These are phyloP conservation scores for Coemansia umbellata DNA, from an alignment of 192 early-diverging fungal genomes.

Conservation along the genomic window DNA sequence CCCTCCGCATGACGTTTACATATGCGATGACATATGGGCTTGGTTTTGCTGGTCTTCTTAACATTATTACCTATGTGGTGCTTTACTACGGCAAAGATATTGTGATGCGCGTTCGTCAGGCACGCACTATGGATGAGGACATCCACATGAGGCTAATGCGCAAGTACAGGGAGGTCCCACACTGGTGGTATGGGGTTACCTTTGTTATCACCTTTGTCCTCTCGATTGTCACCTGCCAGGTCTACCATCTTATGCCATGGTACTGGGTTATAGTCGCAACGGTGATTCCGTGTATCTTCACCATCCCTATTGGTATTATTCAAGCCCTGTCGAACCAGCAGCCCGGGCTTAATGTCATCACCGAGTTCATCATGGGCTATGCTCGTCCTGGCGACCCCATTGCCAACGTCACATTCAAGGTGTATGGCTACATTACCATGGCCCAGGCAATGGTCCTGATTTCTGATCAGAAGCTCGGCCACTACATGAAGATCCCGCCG, in stretches of 20 bases:
- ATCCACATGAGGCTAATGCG: constrained; percentile 75
- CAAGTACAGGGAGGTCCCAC: constrained; percentile 69
- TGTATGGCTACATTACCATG: constrained; percentile 74
- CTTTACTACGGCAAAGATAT: constrained; percentile 72
- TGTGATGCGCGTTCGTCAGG: constrained; percentile 54
- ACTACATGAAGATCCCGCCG: constrained; percentile 83
- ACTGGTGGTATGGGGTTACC: constrained; percentile 60
- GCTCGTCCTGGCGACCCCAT: constrained; percentile 71
- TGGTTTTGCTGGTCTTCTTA: constrained; percentile 63
- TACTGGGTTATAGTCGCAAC: constrained; percentile 70
- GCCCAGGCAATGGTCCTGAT: constrained; percentile 67
- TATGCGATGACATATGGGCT: constrained; percentile 70
- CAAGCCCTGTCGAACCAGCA: constrained; percentile 71
- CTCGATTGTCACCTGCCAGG: constrained; percentile 42
- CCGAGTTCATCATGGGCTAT: constrained; percentile 81
- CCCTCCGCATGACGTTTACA: constrained; percentile 62
- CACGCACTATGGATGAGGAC: constrained; percentile 60
- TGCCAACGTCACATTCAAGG: constrained; percentile 83
- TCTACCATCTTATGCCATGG: constrained; percentile 54
- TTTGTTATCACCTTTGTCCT: constrained; percentile 41
- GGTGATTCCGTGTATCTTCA: constrained; percentile 58
- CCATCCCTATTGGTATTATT: constrained; percentile 80
- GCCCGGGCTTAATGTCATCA: constrained; percentile 77
- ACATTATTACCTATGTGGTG: constrained; percentile 60
- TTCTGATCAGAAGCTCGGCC: constrained; percentile 68